Conservation (phyloP, 208 protist genomes). For the Wallacemonas sp. region DNA sequence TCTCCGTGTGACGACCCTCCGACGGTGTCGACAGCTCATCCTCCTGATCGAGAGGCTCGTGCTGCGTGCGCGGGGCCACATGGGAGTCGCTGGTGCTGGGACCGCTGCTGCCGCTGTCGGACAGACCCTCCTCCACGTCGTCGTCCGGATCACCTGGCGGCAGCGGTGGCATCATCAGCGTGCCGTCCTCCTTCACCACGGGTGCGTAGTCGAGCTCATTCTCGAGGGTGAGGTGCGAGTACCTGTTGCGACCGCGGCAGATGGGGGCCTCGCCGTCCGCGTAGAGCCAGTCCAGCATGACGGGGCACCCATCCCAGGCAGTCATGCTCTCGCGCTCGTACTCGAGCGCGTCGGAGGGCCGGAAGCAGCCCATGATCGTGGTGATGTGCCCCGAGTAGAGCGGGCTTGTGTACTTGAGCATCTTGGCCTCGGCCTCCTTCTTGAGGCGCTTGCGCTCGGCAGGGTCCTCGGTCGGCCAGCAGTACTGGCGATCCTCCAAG, state of each 20-base stretch:
- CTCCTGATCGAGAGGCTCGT: slow-evolving; percentile 17
- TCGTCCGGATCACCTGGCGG: slow-evolving; percentile 6
- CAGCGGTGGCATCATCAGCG: background rate
- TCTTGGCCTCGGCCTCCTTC: slow-evolving; percentile 15
- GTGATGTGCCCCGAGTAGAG: slow-evolving; percentile 56
- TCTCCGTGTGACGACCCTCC: background rate
- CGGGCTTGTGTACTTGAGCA: slow-evolving; percentile 40
- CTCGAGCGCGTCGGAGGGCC: slow-evolving; percentile 14
- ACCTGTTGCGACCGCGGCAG: slow-evolving; percentile 3
- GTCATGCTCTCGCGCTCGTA: slow-evolving; percentile 42
- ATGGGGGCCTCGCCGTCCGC: slow-evolving; percentile 28
- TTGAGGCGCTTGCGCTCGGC: slow-evolving; percentile 21
- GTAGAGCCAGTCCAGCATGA: slow-evolving; percentile 43
- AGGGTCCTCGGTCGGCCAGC: background rate
- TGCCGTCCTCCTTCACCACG: background rate
- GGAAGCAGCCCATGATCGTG: slow-evolving; percentile 52
- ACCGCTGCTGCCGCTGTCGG: background rate
- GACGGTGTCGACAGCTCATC: slow-evolving; percentile 14
- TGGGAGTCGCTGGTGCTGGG: too few species aligned
- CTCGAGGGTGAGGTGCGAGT: slow-evolving; percentile 14
- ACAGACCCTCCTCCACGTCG: background rate
- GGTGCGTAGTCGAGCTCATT: slow-evolving; percentile 12
- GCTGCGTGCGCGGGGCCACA: slow-evolving; percentile 1
- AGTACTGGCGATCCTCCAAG: slow-evolving; percentile 41
- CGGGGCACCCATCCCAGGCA: slow-evolving; percentile 43